A percentile compares a stretch with the other conserved stretches of the same genome.
Evolutionary conservation across 352 stramenopile species (phyloP).

Genomic region (Phytophthora tentaculata): DNA sequence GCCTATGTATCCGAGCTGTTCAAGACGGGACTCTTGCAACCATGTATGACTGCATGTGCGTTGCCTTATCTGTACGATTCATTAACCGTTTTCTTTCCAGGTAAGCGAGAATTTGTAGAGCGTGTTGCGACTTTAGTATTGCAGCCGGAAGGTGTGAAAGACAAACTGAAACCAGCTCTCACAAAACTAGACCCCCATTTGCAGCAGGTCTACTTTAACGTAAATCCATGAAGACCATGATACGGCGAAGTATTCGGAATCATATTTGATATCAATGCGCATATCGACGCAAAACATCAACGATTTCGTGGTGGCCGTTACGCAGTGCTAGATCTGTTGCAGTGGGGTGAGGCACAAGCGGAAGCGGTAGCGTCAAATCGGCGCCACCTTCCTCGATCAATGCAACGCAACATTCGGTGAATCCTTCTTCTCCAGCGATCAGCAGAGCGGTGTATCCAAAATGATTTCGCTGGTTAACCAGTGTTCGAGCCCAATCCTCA

Average conservation of each 20-base stretch:
- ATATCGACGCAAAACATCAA: constrained; percentile 18
- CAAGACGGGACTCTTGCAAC: constrained; percentile 42
- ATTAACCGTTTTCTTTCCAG: constrained; percentile 20
- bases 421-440: constrained; percentile 35
- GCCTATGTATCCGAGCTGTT: constrained; percentile 42
- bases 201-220: constrained; percentile 39
- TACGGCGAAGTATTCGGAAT: not conserved
- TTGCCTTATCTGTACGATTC: not conserved
- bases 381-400: constrained; percentile 10
- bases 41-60: constrained; percentile 31
- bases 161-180: constrained; percentile 25
- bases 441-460: constrained; percentile 34
- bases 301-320: constrained; percentile 24
- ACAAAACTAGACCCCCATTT: constrained; percentile 43
- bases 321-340: constrained; percentile 27
- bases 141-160: constrained; percentile 25
- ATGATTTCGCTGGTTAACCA: constrained; percentile 31
- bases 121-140: constrained; percentile 45
- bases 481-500: constrained; percentile 9
- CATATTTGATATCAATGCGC: not conserved
- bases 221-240: not conserved
- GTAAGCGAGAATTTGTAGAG: constrained; percentile 39
- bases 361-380: constrained; percentile 21
- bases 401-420: constrained; percentile 19
- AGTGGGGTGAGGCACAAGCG: constrained; percentile 11